phyloP scores from a whole-genome alignment of 129 eudicot species.

The carrot (Daucus carota) region DNA sequence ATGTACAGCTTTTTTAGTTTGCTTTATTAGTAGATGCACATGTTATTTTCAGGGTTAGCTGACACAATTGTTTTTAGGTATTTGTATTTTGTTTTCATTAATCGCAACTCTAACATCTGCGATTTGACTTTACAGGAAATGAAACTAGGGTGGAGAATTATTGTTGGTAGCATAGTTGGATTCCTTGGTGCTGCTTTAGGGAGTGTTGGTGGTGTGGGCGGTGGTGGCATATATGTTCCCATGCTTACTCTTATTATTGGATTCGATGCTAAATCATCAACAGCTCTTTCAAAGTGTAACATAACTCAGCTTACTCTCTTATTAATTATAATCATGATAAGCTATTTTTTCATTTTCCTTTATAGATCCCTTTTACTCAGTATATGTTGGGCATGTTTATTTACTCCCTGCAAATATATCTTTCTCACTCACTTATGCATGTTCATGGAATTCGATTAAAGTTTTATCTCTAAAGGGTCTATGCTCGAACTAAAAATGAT shows the following conservation, averaged over 20 bases:
- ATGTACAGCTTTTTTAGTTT: not conserved
- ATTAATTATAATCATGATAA: not conserved
- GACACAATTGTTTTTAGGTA: not conserved
- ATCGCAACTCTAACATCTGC: not conserved
- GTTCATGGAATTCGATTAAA: not conserved
- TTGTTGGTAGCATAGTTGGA: constrained; percentile 21
- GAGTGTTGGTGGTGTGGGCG: constrained; percentile 26
- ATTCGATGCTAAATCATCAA: constrained; percentile 26
- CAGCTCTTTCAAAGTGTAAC: constrained; percentile 25
- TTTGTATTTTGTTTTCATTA: not conserved
- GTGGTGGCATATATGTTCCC: constrained; percentile 29
- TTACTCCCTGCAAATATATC: not conserved
- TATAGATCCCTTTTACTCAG: not conserved
- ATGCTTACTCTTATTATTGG: constrained; percentile 29
- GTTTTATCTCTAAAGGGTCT: not conserved
- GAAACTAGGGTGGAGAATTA: constrained; percentile 20
- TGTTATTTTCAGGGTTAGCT: not conserved
- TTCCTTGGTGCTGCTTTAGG: constrained; percentile 31
- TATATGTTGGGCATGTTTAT: not conserved
- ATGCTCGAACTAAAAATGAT: not conserved
- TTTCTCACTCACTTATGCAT: not conserved
- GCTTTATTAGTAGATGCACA: not conserved
- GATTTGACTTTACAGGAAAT: constrained; percentile 19
- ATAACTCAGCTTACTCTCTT: not conserved
- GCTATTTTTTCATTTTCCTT: not conserved